Evolutionary conservation across 2,329 filamentous ascomycete species (phyloP).

Genomic region (Eutypa lata): DNA sequence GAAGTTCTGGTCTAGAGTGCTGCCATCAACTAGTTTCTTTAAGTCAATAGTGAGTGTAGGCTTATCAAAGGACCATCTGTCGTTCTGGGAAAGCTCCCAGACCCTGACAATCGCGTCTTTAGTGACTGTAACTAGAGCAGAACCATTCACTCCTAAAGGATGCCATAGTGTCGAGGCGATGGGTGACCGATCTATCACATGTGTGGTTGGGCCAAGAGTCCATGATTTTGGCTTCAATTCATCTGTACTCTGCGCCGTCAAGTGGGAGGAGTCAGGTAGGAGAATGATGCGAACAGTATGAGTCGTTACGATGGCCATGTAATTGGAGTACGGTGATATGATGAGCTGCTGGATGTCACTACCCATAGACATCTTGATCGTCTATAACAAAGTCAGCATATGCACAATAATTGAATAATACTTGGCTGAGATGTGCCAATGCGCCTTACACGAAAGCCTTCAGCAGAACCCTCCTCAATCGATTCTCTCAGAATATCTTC

Average conservation of each 20-base stretch:
- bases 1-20: slow-evolving; percentile 78
- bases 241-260: slow-evolving; percentile 64
- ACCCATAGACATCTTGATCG: slow-evolving; percentile 73
- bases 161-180: slow-evolving; percentile 88
- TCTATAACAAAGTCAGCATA: slow-evolving; percentile 41
- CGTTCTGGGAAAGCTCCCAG: slow-evolving; percentile 83
- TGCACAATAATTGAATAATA: neutral
- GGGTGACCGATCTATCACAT: slow-evolving; percentile 80
- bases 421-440: slow-evolving; percentile 1
- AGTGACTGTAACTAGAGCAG: slow-evolving; percentile 83
- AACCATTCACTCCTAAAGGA: slow-evolving; percentile 78
- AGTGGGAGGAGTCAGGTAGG: slow-evolving; percentile 76
- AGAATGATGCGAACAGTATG: slow-evolving; percentile 86
- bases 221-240: slow-evolving; percentile 80
- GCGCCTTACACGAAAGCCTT: slow-evolving; percentile 47
- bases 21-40: slow-evolving; percentile 83
- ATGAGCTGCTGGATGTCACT: slow-evolving; percentile 82
- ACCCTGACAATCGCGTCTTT: slow-evolving; percentile 82
- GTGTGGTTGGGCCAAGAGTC: slow-evolving; percentile 87
- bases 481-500: slow-evolving; percentile 27
- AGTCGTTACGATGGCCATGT: slow-evolving; percentile 79
- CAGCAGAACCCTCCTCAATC: slow-evolving; percentile 25
- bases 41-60: slow-evolving; percentile 83
- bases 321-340: slow-evolving; percentile 78
- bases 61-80: slow-evolving; percentile 83